Evolutionary conservation across 371 early-diverging fungal species (phyloP).

Genomic region (Rhizopus stolonifer): DNA sequence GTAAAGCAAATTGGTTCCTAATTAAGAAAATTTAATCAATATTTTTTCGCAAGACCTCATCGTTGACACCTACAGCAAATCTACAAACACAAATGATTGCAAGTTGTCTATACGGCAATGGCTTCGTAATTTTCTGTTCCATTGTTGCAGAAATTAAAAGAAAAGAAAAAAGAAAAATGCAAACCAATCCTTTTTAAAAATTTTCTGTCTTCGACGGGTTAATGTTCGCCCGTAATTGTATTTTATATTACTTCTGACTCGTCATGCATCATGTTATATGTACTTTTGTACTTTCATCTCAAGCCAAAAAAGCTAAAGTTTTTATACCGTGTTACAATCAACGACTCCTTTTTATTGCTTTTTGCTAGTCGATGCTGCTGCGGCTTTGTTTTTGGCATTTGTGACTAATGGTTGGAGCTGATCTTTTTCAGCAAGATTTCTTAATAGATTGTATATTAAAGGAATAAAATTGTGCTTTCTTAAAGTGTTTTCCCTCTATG

Average conservation of each 20-base stretch:
- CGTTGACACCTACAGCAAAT: constrained; percentile 33
- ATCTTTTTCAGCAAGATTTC: constrained; percentile 65
- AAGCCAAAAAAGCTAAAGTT: too few relatives aligned
- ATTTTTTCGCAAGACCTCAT: background rate
- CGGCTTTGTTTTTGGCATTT: constrained; percentile 53
- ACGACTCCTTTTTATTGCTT: constrained; percentile 3
- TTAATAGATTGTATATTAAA: constrained; percentile 66
- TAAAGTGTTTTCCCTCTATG: constrained; percentile 71
- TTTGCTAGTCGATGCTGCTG: background rate
- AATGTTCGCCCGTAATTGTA: too few relatives aligned
- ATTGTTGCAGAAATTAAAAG: constrained; percentile 4
- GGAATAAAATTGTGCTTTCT: constrained; percentile 86
- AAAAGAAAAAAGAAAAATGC: background rate
- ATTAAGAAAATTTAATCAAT: constrained; percentile 17
- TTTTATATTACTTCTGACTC: too few relatives aligned
- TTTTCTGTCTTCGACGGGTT: too few relatives aligned
- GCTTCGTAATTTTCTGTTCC: constrained; percentile 25
- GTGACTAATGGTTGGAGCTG: constrained; percentile 52
- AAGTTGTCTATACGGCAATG: constrained; percentile 58
- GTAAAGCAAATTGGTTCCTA: constrained; percentile 66
- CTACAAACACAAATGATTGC: constrained; percentile 53
- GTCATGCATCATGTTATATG: too few relatives aligned
- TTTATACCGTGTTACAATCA: background rate
- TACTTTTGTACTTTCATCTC: too few relatives aligned
- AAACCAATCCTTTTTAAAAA: background rate